Evolutionary conservation across 2,329 filamentous ascomycete genomes (phyloP).

Genomic region (Ascochyta fabae): DNA sequence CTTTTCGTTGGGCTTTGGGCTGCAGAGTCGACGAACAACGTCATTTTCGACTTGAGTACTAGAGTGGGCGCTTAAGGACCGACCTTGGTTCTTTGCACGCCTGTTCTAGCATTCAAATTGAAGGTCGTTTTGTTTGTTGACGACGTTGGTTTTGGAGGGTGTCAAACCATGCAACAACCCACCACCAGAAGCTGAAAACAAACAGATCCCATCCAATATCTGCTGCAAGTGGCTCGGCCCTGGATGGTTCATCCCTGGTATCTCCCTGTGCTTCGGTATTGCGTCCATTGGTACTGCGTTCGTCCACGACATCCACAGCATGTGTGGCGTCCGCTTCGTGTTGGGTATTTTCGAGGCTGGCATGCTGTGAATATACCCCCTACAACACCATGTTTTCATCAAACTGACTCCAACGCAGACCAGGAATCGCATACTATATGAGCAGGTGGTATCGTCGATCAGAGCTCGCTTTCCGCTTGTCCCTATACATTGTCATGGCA

Average conservation of each 20-base stretch:
- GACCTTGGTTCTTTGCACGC: no score
- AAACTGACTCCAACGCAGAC: no score
- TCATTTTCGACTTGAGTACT: no score
- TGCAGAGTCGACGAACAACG: background rate
- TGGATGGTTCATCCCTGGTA: slow-evolving; percentile 72
- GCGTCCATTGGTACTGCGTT: slow-evolving; percentile 71
- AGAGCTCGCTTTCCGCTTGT: slow-evolving; percentile 71
- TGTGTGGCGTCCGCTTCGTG: slow-evolving; percentile 69
- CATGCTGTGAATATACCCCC: slow-evolving; percentile 56
- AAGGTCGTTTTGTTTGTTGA: no score
- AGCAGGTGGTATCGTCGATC: slow-evolving; percentile 74
- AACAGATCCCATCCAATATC: slow-evolving; percentile 71
- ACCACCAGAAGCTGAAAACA: slow-evolving; percentile 49
- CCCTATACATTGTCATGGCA: slow-evolving; percentile 73
- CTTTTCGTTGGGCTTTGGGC: slow-evolving; percentile 39
- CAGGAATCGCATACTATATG: slow-evolving; percentile 74
- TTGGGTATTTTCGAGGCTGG: slow-evolving; percentile 73
- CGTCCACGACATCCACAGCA: slow-evolving; percentile 60
- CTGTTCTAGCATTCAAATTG: no score
- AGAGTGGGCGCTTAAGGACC: no score
- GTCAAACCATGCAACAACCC: no score
- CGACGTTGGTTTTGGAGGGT: no score
- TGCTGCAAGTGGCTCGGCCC: slow-evolving; percentile 74
- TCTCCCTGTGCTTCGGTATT: slow-evolving; percentile 68
- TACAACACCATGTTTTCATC: no score